phyloP scores from a whole-genome alignment of 371 early-diverging fungal genomes.

The Mucor ambiguus region DNA sequence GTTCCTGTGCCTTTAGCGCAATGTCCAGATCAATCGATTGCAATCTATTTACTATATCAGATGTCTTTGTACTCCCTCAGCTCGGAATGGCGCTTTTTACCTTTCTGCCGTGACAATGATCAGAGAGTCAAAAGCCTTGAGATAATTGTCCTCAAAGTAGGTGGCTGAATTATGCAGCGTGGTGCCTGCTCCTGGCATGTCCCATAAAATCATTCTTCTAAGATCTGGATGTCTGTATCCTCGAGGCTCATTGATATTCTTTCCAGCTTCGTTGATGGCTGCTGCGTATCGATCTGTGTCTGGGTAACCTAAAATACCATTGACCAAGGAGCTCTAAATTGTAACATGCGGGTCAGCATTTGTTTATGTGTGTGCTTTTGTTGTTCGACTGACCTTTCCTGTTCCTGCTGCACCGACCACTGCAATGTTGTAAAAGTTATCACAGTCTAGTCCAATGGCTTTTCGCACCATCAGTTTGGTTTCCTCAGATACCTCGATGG shows the following conservation, averaged over 20 bases:
- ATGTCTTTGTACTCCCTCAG: background rate
- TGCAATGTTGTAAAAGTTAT: constrained; percentile 50
- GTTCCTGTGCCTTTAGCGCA: constrained; percentile 41
- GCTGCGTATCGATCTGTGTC: constrained; percentile 44
- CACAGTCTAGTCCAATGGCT: constrained; percentile 46
- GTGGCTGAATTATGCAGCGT: constrained; percentile 28
- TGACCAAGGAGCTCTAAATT: constrained; percentile 45
- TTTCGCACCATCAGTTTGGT: constrained; percentile 31
- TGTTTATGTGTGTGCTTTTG: background rate
- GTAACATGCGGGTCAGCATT: background rate
- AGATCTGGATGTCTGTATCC: constrained; percentile 49
- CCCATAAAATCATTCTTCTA: constrained; percentile 47
- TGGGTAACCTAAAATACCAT: constrained; percentile 47
- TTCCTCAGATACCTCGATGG: constrained; percentile 32
- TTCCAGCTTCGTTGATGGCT: constrained; percentile 31
- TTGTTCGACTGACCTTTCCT: constrained; percentile 39
- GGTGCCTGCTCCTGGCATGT: constrained; percentile 53
- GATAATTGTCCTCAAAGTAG: constrained; percentile 50
- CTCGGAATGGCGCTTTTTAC: constrained; percentile 19
- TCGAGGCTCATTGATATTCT: constrained; percentile 26
- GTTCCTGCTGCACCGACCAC: constrained; percentile 50
- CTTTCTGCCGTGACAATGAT: constrained; percentile 51
- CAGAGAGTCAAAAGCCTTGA: constrained; percentile 50
- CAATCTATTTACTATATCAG: constrained; percentile 26
- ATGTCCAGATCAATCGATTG: constrained; percentile 39